These are phyloP conservation scores for Epichloe elymi DNA, from an alignment of 2,329 filamentous ascomycete species.

Conservation along the genomic window DNA sequence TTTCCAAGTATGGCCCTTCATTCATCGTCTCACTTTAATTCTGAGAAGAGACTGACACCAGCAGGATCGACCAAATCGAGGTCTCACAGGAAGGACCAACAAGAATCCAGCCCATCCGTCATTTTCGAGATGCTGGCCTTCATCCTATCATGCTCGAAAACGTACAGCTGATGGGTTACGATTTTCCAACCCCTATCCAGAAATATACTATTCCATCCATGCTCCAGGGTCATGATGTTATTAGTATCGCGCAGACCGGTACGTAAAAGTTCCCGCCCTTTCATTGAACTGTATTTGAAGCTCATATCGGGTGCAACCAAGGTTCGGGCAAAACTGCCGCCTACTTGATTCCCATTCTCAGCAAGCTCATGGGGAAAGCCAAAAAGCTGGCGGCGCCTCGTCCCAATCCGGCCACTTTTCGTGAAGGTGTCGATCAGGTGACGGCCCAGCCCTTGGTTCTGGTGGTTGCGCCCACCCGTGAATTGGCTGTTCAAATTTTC, in stretches of 20 bases:
- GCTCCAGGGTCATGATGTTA: constrained; percentile 62
- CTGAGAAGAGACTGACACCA: neutral
- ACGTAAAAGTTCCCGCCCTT: constrained; percentile 18
- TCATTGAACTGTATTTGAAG: neutral
- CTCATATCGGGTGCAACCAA: constrained; percentile 21
- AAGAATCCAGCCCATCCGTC: constrained; percentile 36
- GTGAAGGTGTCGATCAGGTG: constrained; percentile 34
- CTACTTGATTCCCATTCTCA: constrained; percentile 79
- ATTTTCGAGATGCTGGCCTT: constrained; percentile 64
- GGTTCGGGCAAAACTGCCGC: constrained; percentile 95
- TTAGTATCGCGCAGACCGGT: constrained; percentile 90
- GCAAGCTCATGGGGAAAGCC: constrained; percentile 88
- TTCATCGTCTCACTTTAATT: neutral
- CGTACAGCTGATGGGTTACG: constrained; percentile 58
- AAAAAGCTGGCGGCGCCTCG: constrained; percentile 73
- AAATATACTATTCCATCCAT: constrained; percentile 74
- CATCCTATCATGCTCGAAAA: constrained; percentile 78
- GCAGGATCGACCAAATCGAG: constrained; percentile 40
- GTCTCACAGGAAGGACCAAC: constrained; percentile 43
- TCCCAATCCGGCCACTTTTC: constrained; percentile 48
- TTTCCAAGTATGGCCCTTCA: constrained; percentile 40
- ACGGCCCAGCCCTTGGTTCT: constrained; percentile 80
- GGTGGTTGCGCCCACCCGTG: constrained; percentile 74
- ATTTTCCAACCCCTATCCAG: constrained; percentile 72
- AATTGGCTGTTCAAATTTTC: constrained; percentile 89